A percentile compares a stretch with the other conserved stretches of the same genome.
phyloP scores from a whole-genome alignment of 305 asterid species.

The Solanum hybrid region DNA sequence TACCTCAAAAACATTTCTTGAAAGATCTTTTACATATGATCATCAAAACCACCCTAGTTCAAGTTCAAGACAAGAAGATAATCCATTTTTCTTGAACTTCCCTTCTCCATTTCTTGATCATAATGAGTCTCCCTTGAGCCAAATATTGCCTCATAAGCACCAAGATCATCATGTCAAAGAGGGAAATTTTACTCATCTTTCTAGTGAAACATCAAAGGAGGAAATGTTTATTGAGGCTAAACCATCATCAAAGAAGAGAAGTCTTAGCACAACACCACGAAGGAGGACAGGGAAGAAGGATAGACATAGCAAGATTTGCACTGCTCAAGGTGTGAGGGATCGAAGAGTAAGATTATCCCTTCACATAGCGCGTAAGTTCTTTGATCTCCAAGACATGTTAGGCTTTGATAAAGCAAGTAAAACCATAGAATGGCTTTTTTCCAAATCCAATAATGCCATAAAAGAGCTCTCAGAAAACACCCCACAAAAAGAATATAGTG shows the following conservation, averaged over 20 bases:
- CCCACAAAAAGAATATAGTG: constrained; percentile 15
- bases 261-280: constrained; percentile 15
- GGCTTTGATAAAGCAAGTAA: constrained; percentile 66
- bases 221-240: background rate
- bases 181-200: background rate
- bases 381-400: constrained; percentile 56
- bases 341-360: constrained; percentile 56
- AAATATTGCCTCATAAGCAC: constrained; percentile 20
- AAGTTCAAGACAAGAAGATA: constrained; percentile 3
- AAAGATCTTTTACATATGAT: constrained; percentile 1
- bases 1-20: constrained; percentile 14
- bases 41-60: constrained; percentile 28
- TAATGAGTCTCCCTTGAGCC: constrained; percentile 23
- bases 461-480: constrained; percentile 32
- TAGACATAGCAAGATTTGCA: constrained; percentile 63
- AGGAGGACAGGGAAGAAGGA: constrained; percentile 43
- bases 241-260: constrained; percentile 8
- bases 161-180: background rate
- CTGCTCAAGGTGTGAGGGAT: constrained; percentile 66
- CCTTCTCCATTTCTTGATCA: constrained; percentile 37
- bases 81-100: constrained; percentile 26
- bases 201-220: background rate
- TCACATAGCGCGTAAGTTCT: constrained; percentile 52
- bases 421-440: constrained; percentile 60
- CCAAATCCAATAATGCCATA: constrained; percentile 40